Percentiles rank a stretch among this genome's conserved stretches.
These are phyloP conservation scores for Sclerotinia minor DNA, from an alignment of 2,329 filamentous ascomycete species.

Conservation along the genomic window DNA sequence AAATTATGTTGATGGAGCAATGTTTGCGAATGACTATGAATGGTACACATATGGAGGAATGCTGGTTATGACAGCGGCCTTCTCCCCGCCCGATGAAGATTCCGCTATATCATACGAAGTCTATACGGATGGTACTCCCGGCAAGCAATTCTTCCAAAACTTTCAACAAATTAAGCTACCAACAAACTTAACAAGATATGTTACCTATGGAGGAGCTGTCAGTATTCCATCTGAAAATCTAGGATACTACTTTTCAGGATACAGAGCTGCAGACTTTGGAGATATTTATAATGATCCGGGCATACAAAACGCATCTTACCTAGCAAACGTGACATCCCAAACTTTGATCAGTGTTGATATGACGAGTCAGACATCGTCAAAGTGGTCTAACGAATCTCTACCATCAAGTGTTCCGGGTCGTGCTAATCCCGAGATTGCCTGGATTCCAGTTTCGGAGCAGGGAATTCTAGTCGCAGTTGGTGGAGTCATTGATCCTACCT, in stretches of 20 bases:
- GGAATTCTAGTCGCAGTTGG: slow-evolving; percentile 77
- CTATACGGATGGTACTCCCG: slow-evolving; percentile 53
- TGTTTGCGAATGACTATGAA: slow-evolving; percentile 64
- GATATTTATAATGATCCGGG: slow-evolving; percentile 46
- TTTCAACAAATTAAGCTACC: slow-evolving; percentile 41
- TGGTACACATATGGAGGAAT: slow-evolving; percentile 66
- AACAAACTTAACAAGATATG: slow-evolving; percentile 55
- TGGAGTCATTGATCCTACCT: slow-evolving; percentile 66
- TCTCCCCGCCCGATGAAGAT: slow-evolving; percentile 46
- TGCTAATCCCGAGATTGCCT: slow-evolving; percentile 65
- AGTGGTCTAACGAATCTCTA: slow-evolving; percentile 59
- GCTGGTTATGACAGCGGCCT: slow-evolving; percentile 42
- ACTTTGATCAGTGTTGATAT: slow-evolving; percentile 64
- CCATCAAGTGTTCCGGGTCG: slow-evolving; percentile 53
- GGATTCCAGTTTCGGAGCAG: slow-evolving; percentile 74
- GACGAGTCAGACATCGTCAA: slow-evolving; percentile 49
- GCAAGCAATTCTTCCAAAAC: background rate
- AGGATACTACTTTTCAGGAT: slow-evolving; percentile 70
- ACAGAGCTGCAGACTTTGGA: slow-evolving; percentile 53
- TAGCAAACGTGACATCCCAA: slow-evolving; percentile 48
- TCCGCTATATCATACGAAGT: slow-evolving; percentile 53
- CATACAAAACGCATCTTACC: slow-evolving; percentile 29
- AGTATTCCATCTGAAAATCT: slow-evolving; percentile 69
- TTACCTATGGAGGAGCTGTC: slow-evolving; percentile 63
- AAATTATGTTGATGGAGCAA: slow-evolving; percentile 60